phyloP scores from a whole-genome alignment of 495 filamentous ascomycete species.

The Stereocaulon alpinum region DNA sequence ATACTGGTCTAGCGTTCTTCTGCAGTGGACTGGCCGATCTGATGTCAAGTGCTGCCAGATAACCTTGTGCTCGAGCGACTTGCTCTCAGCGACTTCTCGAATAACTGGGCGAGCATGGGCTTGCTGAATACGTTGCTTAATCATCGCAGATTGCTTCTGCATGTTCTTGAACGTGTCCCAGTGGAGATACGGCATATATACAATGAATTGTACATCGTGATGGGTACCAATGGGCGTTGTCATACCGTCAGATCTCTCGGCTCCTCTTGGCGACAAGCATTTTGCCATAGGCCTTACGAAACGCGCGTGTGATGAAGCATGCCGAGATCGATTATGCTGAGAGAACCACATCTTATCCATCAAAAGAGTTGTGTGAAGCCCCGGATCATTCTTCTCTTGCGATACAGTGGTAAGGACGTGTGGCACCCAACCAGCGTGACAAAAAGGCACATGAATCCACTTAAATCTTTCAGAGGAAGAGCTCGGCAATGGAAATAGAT shows the following conservation, averaged over 20 bases:
- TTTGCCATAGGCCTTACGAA: conserved; percentile 36
- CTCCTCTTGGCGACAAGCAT: conserved; percentile 22
- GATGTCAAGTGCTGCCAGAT: conserved; percentile 57
- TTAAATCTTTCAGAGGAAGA: conserved; percentile 41
- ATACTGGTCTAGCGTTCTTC: conserved; percentile 56
- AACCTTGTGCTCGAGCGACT: conserved; percentile 48
- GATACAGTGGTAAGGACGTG: conserved; percentile 31
- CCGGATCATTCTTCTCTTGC: conserved; percentile 29
- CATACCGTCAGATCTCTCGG: conserved; percentile 19
- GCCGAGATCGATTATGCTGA: conserved; percentile 36
- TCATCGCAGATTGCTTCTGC: conserved; percentile 47
- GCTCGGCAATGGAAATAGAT: conserved; percentile 34
- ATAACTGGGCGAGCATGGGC: conserved; percentile 50
- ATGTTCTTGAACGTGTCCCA: conserved; percentile 56
- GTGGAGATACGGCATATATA: conserved; percentile 48
- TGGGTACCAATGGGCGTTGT: conserved; percentile 16
- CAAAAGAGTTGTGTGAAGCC: conserved; percentile 42
- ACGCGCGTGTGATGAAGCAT: conserved; percentile 37
- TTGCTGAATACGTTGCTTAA: conserved; percentile 43
- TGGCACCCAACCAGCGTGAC: conserved; percentile 57
- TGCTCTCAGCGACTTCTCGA: conserved; percentile 37
- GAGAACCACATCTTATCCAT: conserved; percentile 37
- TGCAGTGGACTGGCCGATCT: conserved; percentile 53
- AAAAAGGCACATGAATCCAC: conserved; percentile 60
- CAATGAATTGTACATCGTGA: conserved; percentile 30